Conservation (phyloP, 306 rosid species). For the Cucurbita ficifolia region DNA sequence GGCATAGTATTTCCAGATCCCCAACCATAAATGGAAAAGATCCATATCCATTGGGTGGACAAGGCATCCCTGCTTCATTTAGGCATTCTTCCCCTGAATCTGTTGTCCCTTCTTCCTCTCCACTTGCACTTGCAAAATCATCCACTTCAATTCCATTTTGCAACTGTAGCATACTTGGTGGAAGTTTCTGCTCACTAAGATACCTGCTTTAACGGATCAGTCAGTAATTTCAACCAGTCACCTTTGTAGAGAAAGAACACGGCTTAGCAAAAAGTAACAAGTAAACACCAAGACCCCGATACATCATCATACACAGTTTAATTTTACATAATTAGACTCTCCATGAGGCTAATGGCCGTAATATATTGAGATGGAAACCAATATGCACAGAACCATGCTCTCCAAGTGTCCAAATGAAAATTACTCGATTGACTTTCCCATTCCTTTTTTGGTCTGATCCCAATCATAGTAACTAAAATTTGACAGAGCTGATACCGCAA, state of each 20-base stretch:
- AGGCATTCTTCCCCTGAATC: slow-evolving; percentile 60
- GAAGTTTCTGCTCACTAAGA: slow-evolving; percentile 79
- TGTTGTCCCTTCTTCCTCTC: slow-evolving; percentile 55
- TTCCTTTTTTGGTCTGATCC: neutral
- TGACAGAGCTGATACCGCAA: neutral
- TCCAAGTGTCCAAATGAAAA: neutral
- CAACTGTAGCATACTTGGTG: slow-evolving; percentile 63
- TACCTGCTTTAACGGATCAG: slow-evolving; percentile 33
- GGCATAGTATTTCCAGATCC: slow-evolving; percentile 61
- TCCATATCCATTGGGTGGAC: slow-evolving; percentile 22
- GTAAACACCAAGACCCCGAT: neutral
- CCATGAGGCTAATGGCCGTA: neutral
- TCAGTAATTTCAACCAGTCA: neutral
- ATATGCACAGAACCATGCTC: neutral
- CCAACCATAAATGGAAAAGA: slow-evolving; percentile 55
- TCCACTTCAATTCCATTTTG: slow-evolving; percentile 52
- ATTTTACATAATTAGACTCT: neutral
- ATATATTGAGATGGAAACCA: neutral
- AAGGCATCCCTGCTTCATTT: slow-evolving; percentile 28
- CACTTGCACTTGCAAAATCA: slow-evolving; percentile 41
- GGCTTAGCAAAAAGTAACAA: neutral
- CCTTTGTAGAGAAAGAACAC: neutral
- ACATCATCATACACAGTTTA: neutral
- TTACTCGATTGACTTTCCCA: neutral
- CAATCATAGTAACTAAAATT: neutral